These are phyloP conservation scores for Podosphaera xanthii DNA, from an alignment of 2,329 filamentous ascomycete genomes.

Conservation along the genomic window DNA sequence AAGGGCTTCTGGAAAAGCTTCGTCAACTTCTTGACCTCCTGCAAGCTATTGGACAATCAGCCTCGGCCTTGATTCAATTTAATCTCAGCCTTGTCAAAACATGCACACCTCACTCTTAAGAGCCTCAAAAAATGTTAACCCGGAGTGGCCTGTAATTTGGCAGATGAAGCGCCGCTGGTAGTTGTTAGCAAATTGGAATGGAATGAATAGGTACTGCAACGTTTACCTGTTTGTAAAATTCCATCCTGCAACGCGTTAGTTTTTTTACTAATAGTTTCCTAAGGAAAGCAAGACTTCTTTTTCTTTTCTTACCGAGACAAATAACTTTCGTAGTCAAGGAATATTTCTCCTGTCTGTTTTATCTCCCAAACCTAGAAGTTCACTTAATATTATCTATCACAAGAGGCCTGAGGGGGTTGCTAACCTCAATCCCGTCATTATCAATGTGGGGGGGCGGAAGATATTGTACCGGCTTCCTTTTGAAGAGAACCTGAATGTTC, in stretches of 20 bases:
- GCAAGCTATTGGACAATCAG: constrained; percentile 29
- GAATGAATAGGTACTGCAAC: constrained; percentile 1
- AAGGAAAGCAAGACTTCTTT: constrained; percentile 3
- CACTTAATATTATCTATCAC: constrained; percentile 6
- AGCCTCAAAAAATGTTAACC: constrained; percentile 79
- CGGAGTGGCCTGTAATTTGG: constrained; percentile 83
- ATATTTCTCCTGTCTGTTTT: constrained; percentile 71
- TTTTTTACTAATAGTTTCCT: constrained; percentile 2
- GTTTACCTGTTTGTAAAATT: constrained; percentile 76
- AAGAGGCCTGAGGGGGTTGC: constrained; percentile 12
- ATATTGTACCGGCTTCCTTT: constrained; percentile 82
- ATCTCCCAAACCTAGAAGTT: constrained; percentile 66
- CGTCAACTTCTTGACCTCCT: constrained; percentile 74
- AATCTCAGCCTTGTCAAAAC: constrained; percentile 1
- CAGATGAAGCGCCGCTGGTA: constrained; percentile 59
- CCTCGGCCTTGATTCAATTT: constrained; percentile 10
- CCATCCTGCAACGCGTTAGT: constrained; percentile 37
- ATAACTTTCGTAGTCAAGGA: constrained; percentile 72
- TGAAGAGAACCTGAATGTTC: constrained; percentile 58
- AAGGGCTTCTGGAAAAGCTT: constrained; percentile 71
- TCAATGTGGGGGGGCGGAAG: constrained; percentile 47
- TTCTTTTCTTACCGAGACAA: constrained; percentile 41
- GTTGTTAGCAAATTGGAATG: constrained; percentile 10
- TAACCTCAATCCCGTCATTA: constrained; percentile 66
- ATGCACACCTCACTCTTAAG: constrained; percentile 62